Conservation (phyloP, 2,329 filamentous ascomycete genomes). For the Cadophora sp. region DNA sequence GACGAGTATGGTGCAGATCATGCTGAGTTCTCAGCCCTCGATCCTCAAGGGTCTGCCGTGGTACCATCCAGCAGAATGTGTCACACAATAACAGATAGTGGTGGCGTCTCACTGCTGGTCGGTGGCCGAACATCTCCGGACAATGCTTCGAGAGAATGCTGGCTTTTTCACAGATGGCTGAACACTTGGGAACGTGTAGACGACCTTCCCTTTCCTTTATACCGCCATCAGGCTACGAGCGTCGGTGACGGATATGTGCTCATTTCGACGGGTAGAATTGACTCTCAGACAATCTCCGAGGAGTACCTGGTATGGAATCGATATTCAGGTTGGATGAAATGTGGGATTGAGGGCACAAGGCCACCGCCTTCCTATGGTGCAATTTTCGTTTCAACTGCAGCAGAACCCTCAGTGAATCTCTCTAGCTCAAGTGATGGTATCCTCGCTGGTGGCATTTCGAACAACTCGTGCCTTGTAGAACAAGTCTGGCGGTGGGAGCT, state of each 20-base stretch:
- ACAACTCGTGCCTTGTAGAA: constrained; percentile 65
- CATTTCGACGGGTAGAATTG: constrained; percentile 40
- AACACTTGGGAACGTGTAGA: constrained; percentile 67
- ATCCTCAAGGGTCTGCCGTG: constrained; percentile 22
- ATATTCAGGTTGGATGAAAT: constrained; percentile 40
- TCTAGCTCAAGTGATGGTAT: constrained; percentile 60
- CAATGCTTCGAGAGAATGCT: constrained; percentile 74
- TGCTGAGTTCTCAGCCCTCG: neutral
- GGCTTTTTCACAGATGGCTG: constrained; percentile 66
- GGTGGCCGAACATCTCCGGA: constrained; percentile 83
- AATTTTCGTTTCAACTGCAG: constrained; percentile 30
- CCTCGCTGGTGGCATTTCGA: constrained; percentile 73
- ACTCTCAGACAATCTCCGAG: constrained; percentile 37
- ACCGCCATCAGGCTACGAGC: constrained; percentile 72
- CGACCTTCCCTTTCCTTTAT: constrained; percentile 73
- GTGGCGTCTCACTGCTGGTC: constrained; percentile 64
- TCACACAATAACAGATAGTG: constrained; percentile 75
- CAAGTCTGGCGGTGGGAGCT: constrained; percentile 72
- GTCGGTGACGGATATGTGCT: constrained; percentile 57
- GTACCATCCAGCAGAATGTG: constrained; percentile 67
- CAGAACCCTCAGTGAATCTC: constrained; percentile 27
- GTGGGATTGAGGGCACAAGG: constrained; percentile 24
- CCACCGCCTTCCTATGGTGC: constrained; percentile 36
- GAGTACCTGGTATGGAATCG: constrained; percentile 42
- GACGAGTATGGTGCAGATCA: constrained; percentile 52